Evolutionary conservation across 176 grass and related monocot genomes (phyloP).

Genomic region (Oryza brachyantha): DNA sequence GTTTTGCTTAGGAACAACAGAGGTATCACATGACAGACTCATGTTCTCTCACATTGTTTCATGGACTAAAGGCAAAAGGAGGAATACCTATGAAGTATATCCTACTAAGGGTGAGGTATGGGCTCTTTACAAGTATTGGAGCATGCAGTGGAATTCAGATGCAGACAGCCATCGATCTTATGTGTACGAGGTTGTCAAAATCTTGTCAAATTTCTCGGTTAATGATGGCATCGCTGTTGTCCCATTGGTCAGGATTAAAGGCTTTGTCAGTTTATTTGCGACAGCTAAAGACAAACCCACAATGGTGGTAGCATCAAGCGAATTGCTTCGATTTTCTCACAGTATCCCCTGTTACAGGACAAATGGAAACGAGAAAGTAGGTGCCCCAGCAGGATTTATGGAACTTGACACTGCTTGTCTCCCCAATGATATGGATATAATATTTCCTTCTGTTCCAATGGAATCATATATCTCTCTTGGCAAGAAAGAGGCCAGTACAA

Average conservation of each 20-base stretch:
- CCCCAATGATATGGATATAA: constrained; percentile 52
- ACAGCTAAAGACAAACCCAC: constrained; percentile 34
- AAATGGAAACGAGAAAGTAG: constrained; percentile 65
- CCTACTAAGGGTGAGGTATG: constrained; percentile 84
- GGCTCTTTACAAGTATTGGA: constrained; percentile 89
- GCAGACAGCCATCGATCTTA: constrained; percentile 64
- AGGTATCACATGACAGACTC: constrained; percentile 47
- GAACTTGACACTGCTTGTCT: constrained; percentile 86
- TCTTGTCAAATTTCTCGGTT: constrained; percentile 53
- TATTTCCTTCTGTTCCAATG: constrained; percentile 58
- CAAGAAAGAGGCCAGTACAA: constrained; percentile 12
- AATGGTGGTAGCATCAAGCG: constrained; percentile 49
- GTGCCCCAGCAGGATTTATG: constrained; percentile 71
- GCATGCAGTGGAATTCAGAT: constrained; percentile 69
- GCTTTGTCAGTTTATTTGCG: constrained; percentile 82
- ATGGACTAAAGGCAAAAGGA: constrained; percentile 63
- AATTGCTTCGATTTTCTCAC: constrained; percentile 88
- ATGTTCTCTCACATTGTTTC: constrained; percentile 83
- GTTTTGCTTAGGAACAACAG: constrained; percentile 48
- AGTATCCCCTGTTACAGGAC: constrained; percentile 62
- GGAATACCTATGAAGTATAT: constrained; percentile 57
- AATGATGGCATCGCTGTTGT: constrained; percentile 46
- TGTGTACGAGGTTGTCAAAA: constrained; percentile 75
- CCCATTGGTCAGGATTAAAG: constrained; percentile 74
- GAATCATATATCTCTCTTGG: constrained; percentile 35